phyloP scores from a whole-genome alignment of 208 protist species.

The Crithidia brevicula region DNA sequence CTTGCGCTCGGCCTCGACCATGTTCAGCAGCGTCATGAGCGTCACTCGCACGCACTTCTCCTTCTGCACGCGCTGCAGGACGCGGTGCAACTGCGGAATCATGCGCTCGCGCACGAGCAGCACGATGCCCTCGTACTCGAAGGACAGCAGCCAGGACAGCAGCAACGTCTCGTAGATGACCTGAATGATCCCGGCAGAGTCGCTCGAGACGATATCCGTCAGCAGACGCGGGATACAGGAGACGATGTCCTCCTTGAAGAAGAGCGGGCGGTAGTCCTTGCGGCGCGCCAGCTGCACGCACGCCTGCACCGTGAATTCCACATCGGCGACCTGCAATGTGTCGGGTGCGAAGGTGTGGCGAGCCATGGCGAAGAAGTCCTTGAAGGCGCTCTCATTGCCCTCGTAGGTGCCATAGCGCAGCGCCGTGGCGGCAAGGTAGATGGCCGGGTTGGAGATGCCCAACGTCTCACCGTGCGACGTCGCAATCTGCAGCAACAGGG shows the following conservation, averaged over 20 bases:
- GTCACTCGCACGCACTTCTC: conserved; percentile 93
- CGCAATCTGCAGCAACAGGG: conserved; percentile 57
- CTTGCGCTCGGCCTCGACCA: conserved; percentile 76
- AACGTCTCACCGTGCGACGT: conserved; percentile 43
- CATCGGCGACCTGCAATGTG: conserved; percentile 56
- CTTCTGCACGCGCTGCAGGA: conserved; percentile 90
- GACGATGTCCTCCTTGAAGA: conserved; percentile 73
- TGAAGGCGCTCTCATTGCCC: conserved; percentile 51
- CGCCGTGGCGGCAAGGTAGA: conserved; percentile 73
- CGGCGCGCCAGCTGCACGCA: conserved; percentile 77
- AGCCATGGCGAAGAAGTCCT: conserved; percentile 65
- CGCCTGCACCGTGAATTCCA: conserved; percentile 79
- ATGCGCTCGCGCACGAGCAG: conserved; percentile 68
- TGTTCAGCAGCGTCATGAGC: conserved; percentile 87
- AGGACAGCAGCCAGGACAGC: conserved; percentile 84
- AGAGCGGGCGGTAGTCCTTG: conserved; percentile 73
- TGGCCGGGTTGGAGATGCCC: conserved; percentile 68
- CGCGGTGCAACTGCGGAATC: conserved; percentile 88
- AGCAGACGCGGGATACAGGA: conserved; percentile 78
- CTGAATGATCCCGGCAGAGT: conserved; percentile 85
- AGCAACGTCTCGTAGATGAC: conserved; percentile 85
- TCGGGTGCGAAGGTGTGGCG: conserved; percentile 58
- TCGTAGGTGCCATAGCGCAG: conserved; percentile 68
- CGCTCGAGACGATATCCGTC: conserved; percentile 76
- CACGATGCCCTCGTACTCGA: conserved; percentile 84